Percentiles rank a stretch among this genome's conserved stretches.
These are phyloP conservation scores for Daldinia sp. DNA, from an alignment of 2,329 filamentous ascomycete genomes.

Conservation along the genomic window DNA sequence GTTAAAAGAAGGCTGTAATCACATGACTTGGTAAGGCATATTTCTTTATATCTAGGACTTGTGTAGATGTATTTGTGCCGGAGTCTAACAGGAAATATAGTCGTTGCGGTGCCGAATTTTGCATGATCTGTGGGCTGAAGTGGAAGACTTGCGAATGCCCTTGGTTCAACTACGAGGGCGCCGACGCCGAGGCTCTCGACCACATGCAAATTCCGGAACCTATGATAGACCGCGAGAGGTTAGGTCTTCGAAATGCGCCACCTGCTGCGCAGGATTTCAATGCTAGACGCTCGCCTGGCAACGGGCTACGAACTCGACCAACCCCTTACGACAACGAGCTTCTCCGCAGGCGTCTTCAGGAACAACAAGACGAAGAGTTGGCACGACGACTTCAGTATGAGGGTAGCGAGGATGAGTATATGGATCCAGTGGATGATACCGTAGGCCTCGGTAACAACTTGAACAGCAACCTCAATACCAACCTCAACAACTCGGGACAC, in stretches of 20 bases:
- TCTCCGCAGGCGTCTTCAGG: slow-evolving; percentile 56
- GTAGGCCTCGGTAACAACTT: slow-evolving; percentile 52
- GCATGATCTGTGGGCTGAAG: slow-evolving; percentile 81
- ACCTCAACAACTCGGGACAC: slow-evolving; percentile 62
- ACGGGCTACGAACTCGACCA: slow-evolving; percentile 42
- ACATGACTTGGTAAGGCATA: slow-evolving; percentile 79
- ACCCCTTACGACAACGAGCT: slow-evolving; percentile 58
- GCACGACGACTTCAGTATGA: slow-evolving; percentile 50
- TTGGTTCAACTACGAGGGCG: slow-evolving; percentile 73
- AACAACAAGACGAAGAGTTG: slow-evolving; percentile 55
- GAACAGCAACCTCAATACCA: slow-evolving; percentile 42
- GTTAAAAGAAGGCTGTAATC: slow-evolving; percentile 83
- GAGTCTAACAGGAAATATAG: slow-evolving; percentile 47
- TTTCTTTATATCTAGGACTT: not conserved
- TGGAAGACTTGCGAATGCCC: slow-evolving; percentile 88
- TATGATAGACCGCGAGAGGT: slow-evolving; percentile 49
- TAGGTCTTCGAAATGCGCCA: slow-evolving; percentile 38
- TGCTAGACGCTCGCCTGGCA: slow-evolving; percentile 34
- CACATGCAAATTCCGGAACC: slow-evolving; percentile 60
- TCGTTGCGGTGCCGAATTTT: slow-evolving; percentile 84
- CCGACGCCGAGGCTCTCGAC: slow-evolving; percentile 62
- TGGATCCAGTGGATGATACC: slow-evolving; percentile 45
- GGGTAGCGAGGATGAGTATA: slow-evolving; percentile 51
- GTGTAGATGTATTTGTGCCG: too few species aligned
- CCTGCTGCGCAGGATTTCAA: slow-evolving; percentile 39